Evolutionary conservation across 2,329 filamentous ascomycete species (phyloP).

Genomic region (Juglanconis oblonga): DNA sequence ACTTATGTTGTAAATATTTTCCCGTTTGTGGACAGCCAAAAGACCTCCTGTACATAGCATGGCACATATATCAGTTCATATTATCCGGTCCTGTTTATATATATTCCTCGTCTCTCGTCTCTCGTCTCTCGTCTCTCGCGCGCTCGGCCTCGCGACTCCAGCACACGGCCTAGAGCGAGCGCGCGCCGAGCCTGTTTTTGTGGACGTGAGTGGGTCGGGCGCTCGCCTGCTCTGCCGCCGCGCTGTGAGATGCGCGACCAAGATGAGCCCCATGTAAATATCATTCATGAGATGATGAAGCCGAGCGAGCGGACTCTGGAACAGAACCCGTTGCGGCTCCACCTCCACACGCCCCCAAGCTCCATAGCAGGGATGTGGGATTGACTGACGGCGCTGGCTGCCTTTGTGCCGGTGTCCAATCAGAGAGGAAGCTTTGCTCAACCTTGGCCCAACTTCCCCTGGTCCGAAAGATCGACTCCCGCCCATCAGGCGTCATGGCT

Average conservation of each 20-base stretch:
- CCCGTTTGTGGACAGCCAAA: too few relatives aligned
- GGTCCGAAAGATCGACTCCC: slow-evolving; percentile 9
- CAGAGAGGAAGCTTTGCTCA: neutral
- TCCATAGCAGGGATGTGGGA: neutral
- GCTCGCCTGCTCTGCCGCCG: too few relatives aligned
- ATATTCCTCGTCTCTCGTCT: too few relatives aligned
- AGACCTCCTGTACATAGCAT: neutral
- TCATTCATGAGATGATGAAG: neutral
- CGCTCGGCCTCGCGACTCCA: too few relatives aligned
- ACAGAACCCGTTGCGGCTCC: neutral
- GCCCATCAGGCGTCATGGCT: neutral
- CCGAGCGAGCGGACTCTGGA: neutral
- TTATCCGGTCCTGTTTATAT: too few relatives aligned
- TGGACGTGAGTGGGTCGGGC: too few relatives aligned
- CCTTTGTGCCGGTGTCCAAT: slow-evolving; percentile 19
- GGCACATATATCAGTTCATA: too few relatives aligned
- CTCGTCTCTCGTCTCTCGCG: too few relatives aligned
- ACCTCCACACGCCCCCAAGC: neutral
- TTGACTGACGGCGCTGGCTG: neutral
- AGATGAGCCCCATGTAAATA: neutral
- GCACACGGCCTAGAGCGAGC: too few relatives aligned
- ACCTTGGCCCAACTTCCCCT: slow-evolving; percentile 6
- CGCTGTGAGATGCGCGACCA: too few relatives aligned
- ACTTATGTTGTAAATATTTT: neutral
- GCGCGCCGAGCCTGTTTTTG: too few relatives aligned